A percentile compares a stretch with the other conserved stretches of the same genome.
Evolutionary conservation across 441 rosid species (phyloP).

Genomic region (Brassica hybrid): DNA sequence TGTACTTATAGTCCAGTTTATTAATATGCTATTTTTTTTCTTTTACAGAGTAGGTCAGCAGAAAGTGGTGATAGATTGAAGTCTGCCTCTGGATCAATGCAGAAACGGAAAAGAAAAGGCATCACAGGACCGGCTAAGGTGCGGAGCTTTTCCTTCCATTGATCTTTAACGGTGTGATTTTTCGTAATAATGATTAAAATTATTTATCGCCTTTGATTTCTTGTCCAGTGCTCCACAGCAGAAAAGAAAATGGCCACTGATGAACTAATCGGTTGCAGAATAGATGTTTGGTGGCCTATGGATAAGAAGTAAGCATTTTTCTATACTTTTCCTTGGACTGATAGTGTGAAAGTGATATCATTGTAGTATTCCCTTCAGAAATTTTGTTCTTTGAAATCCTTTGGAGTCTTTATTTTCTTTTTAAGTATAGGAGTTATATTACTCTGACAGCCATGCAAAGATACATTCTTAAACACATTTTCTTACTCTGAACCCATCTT

Average conservation of each 20-base stretch:
- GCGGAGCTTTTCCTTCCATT: slow-evolving; percentile 15
- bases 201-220: slow-evolving; percentile 37
- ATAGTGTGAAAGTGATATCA: slow-evolving; percentile 10
- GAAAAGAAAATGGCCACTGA: slow-evolving; percentile 59
- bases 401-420: slow-evolving; percentile 2
- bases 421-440: neutral
- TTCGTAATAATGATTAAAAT: slow-evolving; percentile 13
- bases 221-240: slow-evolving; percentile 70
- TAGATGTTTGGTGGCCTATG: slow-evolving; percentile 99
- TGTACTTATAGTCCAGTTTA: slow-evolving; percentile 9
- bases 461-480: slow-evolving; percentile 21
- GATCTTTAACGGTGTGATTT: slow-evolving; percentile 31
- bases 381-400: neutral
- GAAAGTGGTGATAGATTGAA: slow-evolving; percentile 53
- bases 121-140: slow-evolving; percentile 84
- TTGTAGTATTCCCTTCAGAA: neutral
- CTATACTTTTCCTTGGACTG: slow-evolving; percentile 9
- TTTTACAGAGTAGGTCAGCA: slow-evolving; percentile 43
- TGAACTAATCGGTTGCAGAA: slow-evolving; percentile 83
- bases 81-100: slow-evolving; percentile 65
- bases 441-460: slow-evolving; percentile 21
- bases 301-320: slow-evolving; percentile 82
- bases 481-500: slow-evolving; percentile 17
- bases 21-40: slow-evolving; percentile 24
- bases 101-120: slow-evolving; percentile 85